Evolutionary conservation across 495 filamentous ascomycete species (phyloP).

Genomic region (Xeromyces bisporus): DNA sequence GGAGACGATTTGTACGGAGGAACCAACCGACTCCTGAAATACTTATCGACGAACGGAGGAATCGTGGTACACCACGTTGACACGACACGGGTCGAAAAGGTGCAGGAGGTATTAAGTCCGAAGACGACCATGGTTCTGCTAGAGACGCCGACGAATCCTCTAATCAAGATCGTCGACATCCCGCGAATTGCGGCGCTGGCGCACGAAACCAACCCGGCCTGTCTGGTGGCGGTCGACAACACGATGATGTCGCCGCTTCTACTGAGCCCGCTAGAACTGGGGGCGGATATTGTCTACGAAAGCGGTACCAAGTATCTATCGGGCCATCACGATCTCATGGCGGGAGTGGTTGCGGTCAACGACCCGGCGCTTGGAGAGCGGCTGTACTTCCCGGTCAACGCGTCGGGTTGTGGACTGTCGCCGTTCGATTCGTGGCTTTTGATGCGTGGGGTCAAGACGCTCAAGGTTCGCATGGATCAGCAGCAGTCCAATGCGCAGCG

Average conservation of each 20-base stretch:
- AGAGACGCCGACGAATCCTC: constrained; percentile 90
- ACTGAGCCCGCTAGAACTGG: constrained; percentile 78
- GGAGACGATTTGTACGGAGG: constrained; percentile 96
- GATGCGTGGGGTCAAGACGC: constrained; percentile 84
- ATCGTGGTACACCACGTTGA: constrained; percentile 95
- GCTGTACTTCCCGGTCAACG: constrained; percentile 91
- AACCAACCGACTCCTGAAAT: constrained; percentile 85
- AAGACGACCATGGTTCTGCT: constrained; percentile 94
- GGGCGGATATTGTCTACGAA: constrained; percentile 93
- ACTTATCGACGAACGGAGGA: constrained; percentile 66
- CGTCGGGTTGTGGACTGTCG: constrained; percentile 80
- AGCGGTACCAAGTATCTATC: constrained; percentile 95
- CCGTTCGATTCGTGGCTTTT: constrained; percentile 94
- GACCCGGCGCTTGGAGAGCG: constrained; percentile 64
- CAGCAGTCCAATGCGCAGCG: constrained; percentile 82
- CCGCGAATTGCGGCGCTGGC: constrained; percentile 52
- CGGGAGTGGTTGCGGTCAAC: constrained; percentile 84
- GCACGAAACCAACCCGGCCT: constrained; percentile 62
- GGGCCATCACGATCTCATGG: constrained; percentile 98
- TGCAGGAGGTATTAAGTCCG: constrained; percentile 45
- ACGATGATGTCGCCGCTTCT: constrained; percentile 96
- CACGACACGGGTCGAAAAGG: constrained; percentile 56
- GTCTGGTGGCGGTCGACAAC: constrained; percentile 88
- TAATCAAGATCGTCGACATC: constrained; percentile 96
- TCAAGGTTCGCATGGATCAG: constrained; percentile 96